Percentiles rank a stretch among this genome's conserved stretches.
Evolutionary conservation across 108 stramenopile species (phyloP).

Genomic region (Discostella stelligeroides): DNA sequence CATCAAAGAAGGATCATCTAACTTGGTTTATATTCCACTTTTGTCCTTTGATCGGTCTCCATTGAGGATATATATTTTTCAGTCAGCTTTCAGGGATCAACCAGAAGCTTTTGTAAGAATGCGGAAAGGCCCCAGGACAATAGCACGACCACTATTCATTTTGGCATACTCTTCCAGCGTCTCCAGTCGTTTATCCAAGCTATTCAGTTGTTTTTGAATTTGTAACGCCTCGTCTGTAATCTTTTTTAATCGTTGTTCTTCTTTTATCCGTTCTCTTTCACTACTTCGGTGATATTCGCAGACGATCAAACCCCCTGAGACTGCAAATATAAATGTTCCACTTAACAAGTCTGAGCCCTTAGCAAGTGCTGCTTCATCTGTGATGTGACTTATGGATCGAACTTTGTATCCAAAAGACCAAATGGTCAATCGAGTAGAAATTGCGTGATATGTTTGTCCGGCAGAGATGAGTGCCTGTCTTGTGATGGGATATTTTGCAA

Average conservation of each 20-base stretch:
- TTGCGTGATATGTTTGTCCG: conserved; percentile 73
- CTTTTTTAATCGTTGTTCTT: conserved; percentile 43
- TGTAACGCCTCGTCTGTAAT: conserved; percentile 55
- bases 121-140: conserved; percentile 34
- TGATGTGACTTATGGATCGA: conserved; percentile 64
- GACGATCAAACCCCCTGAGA: conserved; percentile 57
- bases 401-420: conserved; percentile 84
- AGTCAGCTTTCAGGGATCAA: conserved; percentile 50
- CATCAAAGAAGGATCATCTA: neutral
- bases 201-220: conserved; percentile 66
- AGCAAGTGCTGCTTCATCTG: conserved; percentile 70
- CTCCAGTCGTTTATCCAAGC: conserved; percentile 69
- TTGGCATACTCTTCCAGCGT: conserved; percentile 71
- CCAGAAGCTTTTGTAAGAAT: conserved; percentile 20
- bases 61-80: conserved; percentile 49
- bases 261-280: conserved; percentile 61
- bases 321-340: conserved; percentile 72
- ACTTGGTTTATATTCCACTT: neutral
- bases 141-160: conserved; percentile 38
- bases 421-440: conserved; percentile 84
- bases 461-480: conserved; percentile 66
- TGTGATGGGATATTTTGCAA: conserved; percentile 50
- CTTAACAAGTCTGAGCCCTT: conserved; percentile 83
- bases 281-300: conserved; percentile 76
- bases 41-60: conserved; percentile 21